These are phyloP conservation scores for Phytophthora citricola DNA, from an alignment of 352 stramenopile species.

Conservation along the genomic window DNA sequence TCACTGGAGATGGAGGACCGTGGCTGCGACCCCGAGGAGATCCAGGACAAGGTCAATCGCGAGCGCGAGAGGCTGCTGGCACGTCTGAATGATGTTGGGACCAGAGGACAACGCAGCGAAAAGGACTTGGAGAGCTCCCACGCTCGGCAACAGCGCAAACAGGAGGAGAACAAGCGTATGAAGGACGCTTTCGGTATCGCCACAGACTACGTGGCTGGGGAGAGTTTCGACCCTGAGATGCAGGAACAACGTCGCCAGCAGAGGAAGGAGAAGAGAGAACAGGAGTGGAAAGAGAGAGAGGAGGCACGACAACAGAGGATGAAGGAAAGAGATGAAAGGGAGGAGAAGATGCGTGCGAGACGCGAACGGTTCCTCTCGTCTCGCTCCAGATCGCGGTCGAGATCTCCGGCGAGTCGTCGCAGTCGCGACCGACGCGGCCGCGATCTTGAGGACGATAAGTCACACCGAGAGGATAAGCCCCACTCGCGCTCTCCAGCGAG, in stretches of 20 bases:
- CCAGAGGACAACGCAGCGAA: slow-evolving; percentile 1
- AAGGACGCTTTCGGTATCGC: slow-evolving; percentile 78
- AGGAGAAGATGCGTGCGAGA: slow-evolving; percentile 33
- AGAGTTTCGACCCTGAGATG: slow-evolving; percentile 82
- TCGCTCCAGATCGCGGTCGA: slow-evolving; percentile 26
- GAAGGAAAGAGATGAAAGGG: slow-evolving; percentile 50
- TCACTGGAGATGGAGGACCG: slow-evolving; percentile 80
- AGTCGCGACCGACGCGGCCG: slow-evolving; percentile 24
- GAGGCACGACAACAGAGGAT: slow-evolving; percentile 36
- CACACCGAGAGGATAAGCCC: slow-evolving; percentile 14
- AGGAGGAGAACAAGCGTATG: slow-evolving; percentile 70
- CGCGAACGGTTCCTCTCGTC: slow-evolving; percentile 41
- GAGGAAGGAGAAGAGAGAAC: slow-evolving; percentile 46
- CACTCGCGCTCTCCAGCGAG: slow-evolving; percentile 11
- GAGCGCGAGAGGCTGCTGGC: slow-evolving; percentile 66
- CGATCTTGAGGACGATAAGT: slow-evolving; percentile 15
- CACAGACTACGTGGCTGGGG: slow-evolving; percentile 72
- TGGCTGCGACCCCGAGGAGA: slow-evolving; percentile 71
- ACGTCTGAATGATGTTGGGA: slow-evolving; percentile 22
- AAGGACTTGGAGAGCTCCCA: slow-evolving; percentile 55
- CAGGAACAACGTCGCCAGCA: slow-evolving; percentile 71
- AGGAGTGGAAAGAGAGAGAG: slow-evolving; percentile 62
- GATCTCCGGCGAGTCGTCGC: slow-evolving; percentile 13
- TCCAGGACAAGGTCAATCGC: slow-evolving; percentile 63
- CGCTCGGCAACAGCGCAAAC: slow-evolving; percentile 63